phyloP scores from a whole-genome alignment of 306 rosid species.

The Casuarina cunninghamiana region DNA sequence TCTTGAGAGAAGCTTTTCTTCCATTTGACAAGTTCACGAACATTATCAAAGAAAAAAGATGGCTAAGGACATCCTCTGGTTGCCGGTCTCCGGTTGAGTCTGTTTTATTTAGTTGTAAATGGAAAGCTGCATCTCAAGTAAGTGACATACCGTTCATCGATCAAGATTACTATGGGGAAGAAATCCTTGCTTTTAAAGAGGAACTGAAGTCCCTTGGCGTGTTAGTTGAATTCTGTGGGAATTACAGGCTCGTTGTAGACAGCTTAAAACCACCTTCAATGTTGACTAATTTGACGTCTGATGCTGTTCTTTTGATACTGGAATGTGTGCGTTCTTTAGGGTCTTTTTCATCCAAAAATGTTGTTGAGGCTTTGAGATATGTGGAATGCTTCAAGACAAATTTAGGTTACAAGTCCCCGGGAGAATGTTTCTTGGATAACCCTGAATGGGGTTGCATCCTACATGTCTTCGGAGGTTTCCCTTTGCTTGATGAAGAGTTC shows the following conservation, averaged over 20 bases:
- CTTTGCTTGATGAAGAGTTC: conserved; percentile 48
- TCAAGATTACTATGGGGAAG: conserved; percentile 42
- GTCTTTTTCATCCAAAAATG: neutral
- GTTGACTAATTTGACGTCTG: conserved; percentile 36
- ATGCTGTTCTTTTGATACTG: conserved; percentile 49
- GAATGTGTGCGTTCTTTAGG: conserved; percentile 26
- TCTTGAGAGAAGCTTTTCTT: conserved; percentile 31
- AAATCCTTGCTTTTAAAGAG: conserved; percentile 38
- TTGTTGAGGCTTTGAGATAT: conserved; percentile 14
- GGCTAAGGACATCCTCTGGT: conserved; percentile 61
- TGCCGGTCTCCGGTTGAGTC: conserved; percentile 57
- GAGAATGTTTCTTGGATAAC: too few species aligned
- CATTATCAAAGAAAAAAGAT: conserved; percentile 37
- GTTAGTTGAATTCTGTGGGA: conserved; percentile 31
- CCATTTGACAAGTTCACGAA: conserved; percentile 35
- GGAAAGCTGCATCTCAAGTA: conserved; percentile 56
- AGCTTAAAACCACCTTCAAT: conserved; percentile 45
- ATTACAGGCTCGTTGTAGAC: conserved; percentile 41
- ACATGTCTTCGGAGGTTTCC: conserved; percentile 45
- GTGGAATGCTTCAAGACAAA: conserved; percentile 56
- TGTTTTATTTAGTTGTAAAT: conserved; percentile 48
- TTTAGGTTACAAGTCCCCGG: conserved; percentile 31
- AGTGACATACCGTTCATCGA: conserved; percentile 70
- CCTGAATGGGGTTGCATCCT: too few species aligned
- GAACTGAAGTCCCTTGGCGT: conserved; percentile 72